Evolutionary conservation across 2,329 filamentous ascomycete genomes (phyloP), one percentile per base, ranked within the genome.

Genomic region (Fusarium sp.): DNA sequence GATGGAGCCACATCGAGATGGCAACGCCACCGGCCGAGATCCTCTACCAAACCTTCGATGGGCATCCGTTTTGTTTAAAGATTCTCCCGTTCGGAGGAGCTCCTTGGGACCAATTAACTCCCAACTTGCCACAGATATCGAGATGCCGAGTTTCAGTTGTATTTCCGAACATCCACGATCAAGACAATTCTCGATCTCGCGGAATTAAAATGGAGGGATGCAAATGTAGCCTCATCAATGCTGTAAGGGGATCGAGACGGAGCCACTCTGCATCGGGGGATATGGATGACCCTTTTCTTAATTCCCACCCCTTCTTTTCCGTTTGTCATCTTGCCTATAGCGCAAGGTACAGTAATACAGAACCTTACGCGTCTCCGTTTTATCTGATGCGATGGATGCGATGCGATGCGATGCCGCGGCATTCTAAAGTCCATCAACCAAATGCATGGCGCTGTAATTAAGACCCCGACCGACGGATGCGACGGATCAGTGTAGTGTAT

Each of bases 1-100:
- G 66, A 70, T 48, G 50, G 45, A 50, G n/a, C 53, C 55, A 56
- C 55, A 74, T 75, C 73, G 67, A 71, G 71, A 75, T 75, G 61
- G 48, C 53, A 58, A 69, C 67, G 71, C 73, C 73, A 73, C 67
- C 52, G 37, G 52, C 55, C 46, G 56, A 71, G 70, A 73, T 76
- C 67, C 67, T 71, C 60, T 60, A 44, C 71, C 60, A 70, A 67
- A 67, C 53, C 59, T 57, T 65, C 70, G 73, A 76, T 73, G 70
- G 38, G 54, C 57, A 11, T 64, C 42, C n/a, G 57, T 59, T 59
- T 48, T 73, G 49, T 55, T 17, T 45, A 27, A 37, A 17, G 27
- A 56, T 37, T 37, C 50, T 65, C 42, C 54, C 27, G 41, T 41
- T 38, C 57, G 41, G 60, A 52, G 12, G 12, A 26, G 53, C 37